phyloP scores from a whole-genome alignment of 306 rosid species.

The Pterocarpus santalinus region DNA sequence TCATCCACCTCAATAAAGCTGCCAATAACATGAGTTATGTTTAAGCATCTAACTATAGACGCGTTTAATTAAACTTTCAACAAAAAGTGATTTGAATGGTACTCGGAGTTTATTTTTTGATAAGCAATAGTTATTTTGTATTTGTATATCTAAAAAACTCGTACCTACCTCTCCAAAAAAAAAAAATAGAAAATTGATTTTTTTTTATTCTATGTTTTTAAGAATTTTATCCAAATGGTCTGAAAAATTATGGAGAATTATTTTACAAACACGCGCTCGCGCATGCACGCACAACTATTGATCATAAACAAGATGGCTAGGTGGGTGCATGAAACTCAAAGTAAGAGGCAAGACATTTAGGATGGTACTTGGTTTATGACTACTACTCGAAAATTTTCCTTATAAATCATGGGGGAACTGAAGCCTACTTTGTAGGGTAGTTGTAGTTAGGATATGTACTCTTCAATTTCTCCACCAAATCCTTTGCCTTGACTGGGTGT shows the following conservation, averaged over 20 bases:
- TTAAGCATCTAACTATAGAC: background rate
- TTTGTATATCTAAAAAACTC: too few relatives aligned
- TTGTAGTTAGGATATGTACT: constrained; percentile 61
- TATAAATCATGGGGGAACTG: constrained; percentile 25
- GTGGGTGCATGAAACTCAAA: background rate
- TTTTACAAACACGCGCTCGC: too few relatives aligned
- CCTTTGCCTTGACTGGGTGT: constrained; percentile 43
- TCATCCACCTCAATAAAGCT: constrained; percentile 57
- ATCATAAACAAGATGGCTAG: background rate
- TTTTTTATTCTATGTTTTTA: too few relatives aligned
- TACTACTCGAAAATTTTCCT: background rate
- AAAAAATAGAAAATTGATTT: too few relatives aligned
- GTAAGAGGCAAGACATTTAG: background rate
- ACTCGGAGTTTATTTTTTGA: too few relatives aligned
- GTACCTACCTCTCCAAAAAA: too few relatives aligned
- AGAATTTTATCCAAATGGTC: too few relatives aligned
- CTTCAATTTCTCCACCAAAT: constrained; percentile 67
- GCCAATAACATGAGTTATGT: constrained; percentile 18
- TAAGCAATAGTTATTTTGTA: too few relatives aligned
- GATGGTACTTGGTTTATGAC: constrained; percentile 17
- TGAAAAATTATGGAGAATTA: too few relatives aligned
- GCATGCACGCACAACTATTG: too few relatives aligned
- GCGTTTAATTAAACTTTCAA: too few relatives aligned
- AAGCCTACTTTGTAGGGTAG: constrained; percentile 73
- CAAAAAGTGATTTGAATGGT: too few relatives aligned